Percentiles rank a stretch among this genome's conserved stretches.
These are phyloP conservation scores for Laetiporus sulphureus DNA, from an alignment of 1,284 basidiomycete genomes.

Conservation along the genomic window DNA sequence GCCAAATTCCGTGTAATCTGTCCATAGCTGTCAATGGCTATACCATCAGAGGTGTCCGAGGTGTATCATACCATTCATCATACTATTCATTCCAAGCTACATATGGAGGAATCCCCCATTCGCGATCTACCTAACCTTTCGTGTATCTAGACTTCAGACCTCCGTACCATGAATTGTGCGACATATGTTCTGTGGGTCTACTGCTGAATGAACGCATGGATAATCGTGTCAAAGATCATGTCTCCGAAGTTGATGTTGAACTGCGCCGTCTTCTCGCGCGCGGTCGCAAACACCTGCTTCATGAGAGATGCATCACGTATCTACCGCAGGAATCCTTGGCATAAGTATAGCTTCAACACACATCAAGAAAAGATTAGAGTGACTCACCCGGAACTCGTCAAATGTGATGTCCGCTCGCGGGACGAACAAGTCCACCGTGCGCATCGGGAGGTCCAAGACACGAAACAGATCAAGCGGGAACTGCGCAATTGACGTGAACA, in stretches of 20 bases:
- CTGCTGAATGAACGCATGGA: conserved; percentile 7
- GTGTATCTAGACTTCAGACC: no score
- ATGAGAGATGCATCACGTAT: conserved; percentile 36
- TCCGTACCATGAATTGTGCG: no score
- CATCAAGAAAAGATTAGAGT: neutral
- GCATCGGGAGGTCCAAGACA: conserved; percentile 27
- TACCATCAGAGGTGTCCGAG: no score
- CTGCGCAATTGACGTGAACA: conserved; percentile 20
- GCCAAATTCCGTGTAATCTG: no score
- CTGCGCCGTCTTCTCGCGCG: conserved; percentile 16
- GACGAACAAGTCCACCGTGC: conserved; percentile 29
- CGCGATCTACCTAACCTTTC: no score
- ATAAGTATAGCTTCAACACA: neutral
- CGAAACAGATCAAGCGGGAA: conserved; percentile 26
- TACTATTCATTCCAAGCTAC: no score
- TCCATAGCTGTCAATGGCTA: no score
- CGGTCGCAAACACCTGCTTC: conserved; percentile 22
- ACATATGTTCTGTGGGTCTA: no score
- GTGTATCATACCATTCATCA: no score
- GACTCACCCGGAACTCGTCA: conserved; percentile 32
- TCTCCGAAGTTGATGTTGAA: conserved; percentile 19
- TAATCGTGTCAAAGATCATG: conserved; percentile 17
- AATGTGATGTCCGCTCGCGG: conserved; percentile 34
- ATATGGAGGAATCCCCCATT: no score
- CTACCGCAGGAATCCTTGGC: conserved; percentile 10